phyloP scores from a whole-genome alignment of 148 eudicot species.

The Vaccinium myrtillus region DNA sequence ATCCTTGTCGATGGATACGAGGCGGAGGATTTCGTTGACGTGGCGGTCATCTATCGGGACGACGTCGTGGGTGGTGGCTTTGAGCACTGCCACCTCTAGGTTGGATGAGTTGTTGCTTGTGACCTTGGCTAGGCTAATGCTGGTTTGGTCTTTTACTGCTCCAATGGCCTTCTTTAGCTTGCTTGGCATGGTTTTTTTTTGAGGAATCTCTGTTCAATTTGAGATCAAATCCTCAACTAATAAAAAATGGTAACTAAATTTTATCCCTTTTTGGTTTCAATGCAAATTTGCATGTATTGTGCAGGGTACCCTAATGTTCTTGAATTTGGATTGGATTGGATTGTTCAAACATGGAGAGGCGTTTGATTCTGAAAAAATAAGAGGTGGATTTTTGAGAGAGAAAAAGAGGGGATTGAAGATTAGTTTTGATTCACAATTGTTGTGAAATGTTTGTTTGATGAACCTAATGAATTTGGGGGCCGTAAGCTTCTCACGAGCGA shows the following conservation, averaged over 20 bases:
- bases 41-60: constrained; percentile 55
- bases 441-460: not conserved
- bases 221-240: not conserved
- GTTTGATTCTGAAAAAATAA: constrained; percentile 3
- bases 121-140: constrained; percentile 87
- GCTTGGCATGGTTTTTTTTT: constrained; percentile 51
- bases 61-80: constrained; percentile 77
- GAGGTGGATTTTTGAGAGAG: constrained; percentile 4
- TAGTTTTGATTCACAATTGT: not conserved
- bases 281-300: not conserved
- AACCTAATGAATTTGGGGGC: not conserved
- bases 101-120: constrained; percentile 39
- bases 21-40: constrained; percentile 38
- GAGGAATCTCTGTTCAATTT: not conserved
- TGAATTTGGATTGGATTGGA: not conserved
- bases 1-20: constrained; percentile 52
- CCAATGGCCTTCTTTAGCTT: constrained; percentile 71
- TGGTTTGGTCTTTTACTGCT: constrained; percentile 85
- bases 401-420: not conserved
- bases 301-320: not conserved
- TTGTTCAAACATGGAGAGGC: not conserved
- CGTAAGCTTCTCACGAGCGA: constrained; percentile 10
- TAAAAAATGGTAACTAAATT: not conserved
- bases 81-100: constrained; percentile 71
- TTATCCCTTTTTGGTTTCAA: not conserved